Percentiles rank a stretch among this genome's conserved stretches.
Evolutionary conservation across 257 asterid species (phyloP).

Genomic region (Solanum phureja): DNA sequence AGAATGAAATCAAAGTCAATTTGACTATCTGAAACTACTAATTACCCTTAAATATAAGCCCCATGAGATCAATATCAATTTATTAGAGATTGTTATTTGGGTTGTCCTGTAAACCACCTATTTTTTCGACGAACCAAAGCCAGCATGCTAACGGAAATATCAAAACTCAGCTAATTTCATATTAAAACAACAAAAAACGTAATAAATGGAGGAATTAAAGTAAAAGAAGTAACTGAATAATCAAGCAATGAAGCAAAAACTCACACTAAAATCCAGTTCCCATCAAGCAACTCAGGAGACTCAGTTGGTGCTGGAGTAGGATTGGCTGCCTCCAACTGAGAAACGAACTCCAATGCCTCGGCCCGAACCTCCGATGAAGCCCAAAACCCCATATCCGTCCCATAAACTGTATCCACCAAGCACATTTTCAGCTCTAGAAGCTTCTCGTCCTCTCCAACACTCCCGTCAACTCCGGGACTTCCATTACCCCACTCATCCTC

Average conservation of each 20-base stretch:
- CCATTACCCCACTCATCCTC: slow-evolving; percentile 87
- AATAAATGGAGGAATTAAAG: background rate
- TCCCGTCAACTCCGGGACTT: slow-evolving; percentile 17
- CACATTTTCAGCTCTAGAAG: slow-evolving; percentile 62
- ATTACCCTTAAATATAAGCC: background rate
- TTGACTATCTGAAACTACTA: background rate
- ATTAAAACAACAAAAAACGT: background rate
- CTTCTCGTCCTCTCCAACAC: slow-evolving; percentile 19
- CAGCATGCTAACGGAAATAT: background rate
- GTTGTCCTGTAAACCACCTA: background rate
- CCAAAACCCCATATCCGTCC: slow-evolving; percentile 69
- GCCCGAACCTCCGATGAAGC: slow-evolving; percentile 77
- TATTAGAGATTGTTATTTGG: background rate
- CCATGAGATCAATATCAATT: background rate
- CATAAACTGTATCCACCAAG: slow-evolving; percentile 67
- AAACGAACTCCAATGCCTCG: slow-evolving; percentile 71
- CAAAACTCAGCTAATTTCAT: background rate
- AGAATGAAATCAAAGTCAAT: background rate
- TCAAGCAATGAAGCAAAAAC: slow-evolving; percentile 5
- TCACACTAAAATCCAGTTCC: slow-evolving; percentile 88
- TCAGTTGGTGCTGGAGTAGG: slow-evolving; percentile 81
- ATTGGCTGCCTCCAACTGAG: slow-evolving; percentile 80
- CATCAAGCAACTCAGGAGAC: slow-evolving; percentile 65
- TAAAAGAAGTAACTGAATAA: background rate
- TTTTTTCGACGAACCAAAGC: background rate